A percentile compares a stretch with the other conserved stretches of the same genome.
Evolutionary conservation across 2,329 filamentous ascomycete species (phyloP).

Genomic region (Hirsutella rhossiliensis): DNA sequence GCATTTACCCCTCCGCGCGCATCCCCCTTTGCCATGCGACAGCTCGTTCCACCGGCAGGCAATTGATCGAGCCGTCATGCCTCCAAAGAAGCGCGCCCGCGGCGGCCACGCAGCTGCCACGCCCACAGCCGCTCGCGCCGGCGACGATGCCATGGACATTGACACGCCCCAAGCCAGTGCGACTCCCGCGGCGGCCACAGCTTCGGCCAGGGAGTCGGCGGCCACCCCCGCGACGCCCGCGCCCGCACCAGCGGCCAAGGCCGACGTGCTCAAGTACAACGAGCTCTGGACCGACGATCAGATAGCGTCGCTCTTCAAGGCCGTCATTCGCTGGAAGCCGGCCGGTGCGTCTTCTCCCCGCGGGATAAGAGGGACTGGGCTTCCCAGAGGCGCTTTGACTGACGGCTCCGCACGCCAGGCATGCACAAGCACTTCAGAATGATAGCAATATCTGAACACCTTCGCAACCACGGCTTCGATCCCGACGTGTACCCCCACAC

Average conservation of each 20-base stretch:
- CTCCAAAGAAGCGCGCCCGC: conserved; percentile 58
- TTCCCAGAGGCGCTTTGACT: neutral
- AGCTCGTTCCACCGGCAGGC: neutral
- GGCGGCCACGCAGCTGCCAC: conserved; percentile 45
- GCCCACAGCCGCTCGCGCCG: conserved; percentile 32
- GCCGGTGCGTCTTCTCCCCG: conserved; percentile 45
- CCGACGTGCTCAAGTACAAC: conserved; percentile 21
- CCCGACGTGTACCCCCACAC: conserved; percentile 63
- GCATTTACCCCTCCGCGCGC: too few relatives aligned
- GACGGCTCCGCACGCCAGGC: conserved; percentile 31
- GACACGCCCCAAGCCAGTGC: conserved; percentile 45
- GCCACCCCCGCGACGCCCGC: neutral
- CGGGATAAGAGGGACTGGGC: neutral
- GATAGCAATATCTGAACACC: conserved; percentile 69
- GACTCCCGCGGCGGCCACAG: conserved; percentile 18
- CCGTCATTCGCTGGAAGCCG: conserved; percentile 91
- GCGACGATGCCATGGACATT: conserved; percentile 50
- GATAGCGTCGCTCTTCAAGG: conserved; percentile 84
- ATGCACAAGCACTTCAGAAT: conserved; percentile 94
- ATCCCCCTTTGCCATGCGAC: neutral
- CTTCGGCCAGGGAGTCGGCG: neutral
- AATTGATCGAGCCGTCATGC: conserved; percentile 34
- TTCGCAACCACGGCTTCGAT: conserved; percentile 71
- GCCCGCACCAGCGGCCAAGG: conserved; percentile 6
- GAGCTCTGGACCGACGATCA: conserved; percentile 95